These are phyloP conservation scores for Corylus avellana DNA, from an alignment of 306 rosid species.

Conservation along the genomic window DNA sequence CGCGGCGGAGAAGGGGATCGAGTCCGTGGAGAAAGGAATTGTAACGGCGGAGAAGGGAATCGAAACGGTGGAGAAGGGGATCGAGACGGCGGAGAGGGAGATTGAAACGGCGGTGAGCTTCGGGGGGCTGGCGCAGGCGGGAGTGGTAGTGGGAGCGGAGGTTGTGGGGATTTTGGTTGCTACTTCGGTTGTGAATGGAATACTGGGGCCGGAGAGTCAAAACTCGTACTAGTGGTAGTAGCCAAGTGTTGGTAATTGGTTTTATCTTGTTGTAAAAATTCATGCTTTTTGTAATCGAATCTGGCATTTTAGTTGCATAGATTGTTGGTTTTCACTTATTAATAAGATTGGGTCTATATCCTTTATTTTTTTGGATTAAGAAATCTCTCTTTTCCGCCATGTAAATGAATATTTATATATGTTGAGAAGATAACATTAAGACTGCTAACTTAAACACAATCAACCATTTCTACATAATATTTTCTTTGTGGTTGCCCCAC, in stretches of 20 bases:
- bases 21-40: slow-evolving; percentile 36
- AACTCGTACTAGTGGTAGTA: slow-evolving; percentile 21
- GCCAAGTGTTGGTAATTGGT: not conserved
- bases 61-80: slow-evolving; percentile 47
- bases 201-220: slow-evolving; percentile 72
- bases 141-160: slow-evolving; percentile 80
- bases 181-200: slow-evolving; percentile 67
- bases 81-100: slow-evolving; percentile 53
- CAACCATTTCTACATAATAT: no score
- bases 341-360: no score
- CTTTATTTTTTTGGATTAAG: no score
- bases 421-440: no score
- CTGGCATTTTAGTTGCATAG: slow-evolving; percentile 1
- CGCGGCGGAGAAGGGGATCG: slow-evolving; percentile 69
- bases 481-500: no score
- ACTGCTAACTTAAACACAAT: no score
- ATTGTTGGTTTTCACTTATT: no score
- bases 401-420: no score
- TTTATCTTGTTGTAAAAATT: not conserved
- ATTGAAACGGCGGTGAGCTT: slow-evolving; percentile 53
- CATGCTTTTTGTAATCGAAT: slow-evolving; percentile 14
- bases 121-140: slow-evolving; percentile 76
- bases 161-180: slow-evolving; percentile 65
- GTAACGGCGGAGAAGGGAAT: slow-evolving; percentile 54
- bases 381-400: no score